These are phyloP conservation scores for Bipolaris victoriae DNA, from an alignment of 2,329 filamentous ascomycete species.

Conservation along the genomic window DNA sequence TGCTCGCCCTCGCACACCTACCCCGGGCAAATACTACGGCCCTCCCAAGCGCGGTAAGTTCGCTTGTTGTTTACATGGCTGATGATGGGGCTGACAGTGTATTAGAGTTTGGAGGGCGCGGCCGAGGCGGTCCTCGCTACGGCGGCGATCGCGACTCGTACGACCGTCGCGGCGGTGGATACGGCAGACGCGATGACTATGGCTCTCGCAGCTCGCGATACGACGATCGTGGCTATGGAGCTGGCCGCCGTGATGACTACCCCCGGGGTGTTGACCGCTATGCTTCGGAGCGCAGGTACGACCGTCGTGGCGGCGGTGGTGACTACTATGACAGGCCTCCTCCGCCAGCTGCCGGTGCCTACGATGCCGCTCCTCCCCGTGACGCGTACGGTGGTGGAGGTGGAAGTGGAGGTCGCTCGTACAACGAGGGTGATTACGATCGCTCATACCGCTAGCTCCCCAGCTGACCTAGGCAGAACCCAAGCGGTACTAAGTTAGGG, in stretches of 20 bases:
- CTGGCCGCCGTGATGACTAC: conserved; percentile 58
- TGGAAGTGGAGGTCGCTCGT: conserved; percentile 46
- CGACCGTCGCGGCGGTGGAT: conserved; percentile 56
- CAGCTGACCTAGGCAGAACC: conserved; percentile 47
- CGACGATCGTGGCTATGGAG: conserved; percentile 58
- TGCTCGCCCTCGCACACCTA: conserved; percentile 91
- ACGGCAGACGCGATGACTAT: conserved; percentile 55
- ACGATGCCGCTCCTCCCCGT: conserved; percentile 47
- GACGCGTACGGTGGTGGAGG: conserved; percentile 46
- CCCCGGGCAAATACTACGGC: conserved; percentile 98
- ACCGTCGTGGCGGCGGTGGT: conserved; percentile 59
- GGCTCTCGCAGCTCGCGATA: conserved; percentile 50
- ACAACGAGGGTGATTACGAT: conserved; percentile 55
- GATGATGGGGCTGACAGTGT: conserved; percentile 19
- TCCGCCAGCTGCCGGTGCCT: conserved; percentile 43
- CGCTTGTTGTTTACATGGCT: not conserved
- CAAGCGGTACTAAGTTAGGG: conserved; percentile 45
- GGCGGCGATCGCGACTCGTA: conserved; percentile 56
- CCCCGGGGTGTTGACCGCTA: conserved; percentile 57
- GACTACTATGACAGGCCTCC: conserved; percentile 62
- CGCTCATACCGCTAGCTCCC: conserved; percentile 49
- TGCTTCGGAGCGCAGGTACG: conserved; percentile 65
- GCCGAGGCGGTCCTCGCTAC: conserved; percentile 58
- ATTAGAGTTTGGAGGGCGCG: conserved; percentile 52
- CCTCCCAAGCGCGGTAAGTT: conserved; percentile 92